phyloP scores from a whole-genome alignment of 352 stramenopile species.

The Phytopythium helicoides region DNA sequence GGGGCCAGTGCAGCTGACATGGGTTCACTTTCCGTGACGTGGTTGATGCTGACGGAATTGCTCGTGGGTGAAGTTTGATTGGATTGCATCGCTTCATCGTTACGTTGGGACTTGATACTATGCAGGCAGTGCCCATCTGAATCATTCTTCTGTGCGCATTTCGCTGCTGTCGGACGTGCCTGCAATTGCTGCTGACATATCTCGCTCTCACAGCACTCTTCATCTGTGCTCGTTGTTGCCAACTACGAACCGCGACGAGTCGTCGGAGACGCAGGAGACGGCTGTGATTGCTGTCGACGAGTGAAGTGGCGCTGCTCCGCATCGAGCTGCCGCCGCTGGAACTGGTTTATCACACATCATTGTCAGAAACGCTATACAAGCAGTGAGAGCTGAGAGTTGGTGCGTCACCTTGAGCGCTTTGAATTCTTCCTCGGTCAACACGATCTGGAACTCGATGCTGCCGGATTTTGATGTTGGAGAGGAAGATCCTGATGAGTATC shows the following conservation, averaged over 20 bases:
- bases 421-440: conserved; percentile 58
- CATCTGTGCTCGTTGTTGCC: too few species aligned
- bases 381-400: neutral
- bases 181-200: too few species aligned
- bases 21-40: conserved; percentile 4
- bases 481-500: conserved; percentile 23
- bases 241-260: too few species aligned
- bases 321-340: conserved; percentile 47
- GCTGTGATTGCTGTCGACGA: conserved; percentile 20
- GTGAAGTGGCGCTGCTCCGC: conserved; percentile 55
- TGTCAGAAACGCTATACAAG: too few species aligned
- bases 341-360: conserved; percentile 29
- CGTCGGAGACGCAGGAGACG: neutral
- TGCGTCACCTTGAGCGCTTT: conserved; percentile 45
- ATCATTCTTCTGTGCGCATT: too few species aligned
- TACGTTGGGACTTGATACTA: too few species aligned
- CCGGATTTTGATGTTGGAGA: conserved; percentile 7
- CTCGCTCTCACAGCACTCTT: too few species aligned
- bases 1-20: neutral
- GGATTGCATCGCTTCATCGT: too few species aligned
- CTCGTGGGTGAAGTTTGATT: too few species aligned
- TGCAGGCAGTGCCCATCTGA: too few species aligned
- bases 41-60: too few species aligned
- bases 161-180: too few species aligned
- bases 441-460: conserved; percentile 53